Percentiles rank a stretch among this genome's conserved stretches.
Conservation (phyloP, 192 early-diverging fungal genomes). For the Dissophora ornata region DNA sequence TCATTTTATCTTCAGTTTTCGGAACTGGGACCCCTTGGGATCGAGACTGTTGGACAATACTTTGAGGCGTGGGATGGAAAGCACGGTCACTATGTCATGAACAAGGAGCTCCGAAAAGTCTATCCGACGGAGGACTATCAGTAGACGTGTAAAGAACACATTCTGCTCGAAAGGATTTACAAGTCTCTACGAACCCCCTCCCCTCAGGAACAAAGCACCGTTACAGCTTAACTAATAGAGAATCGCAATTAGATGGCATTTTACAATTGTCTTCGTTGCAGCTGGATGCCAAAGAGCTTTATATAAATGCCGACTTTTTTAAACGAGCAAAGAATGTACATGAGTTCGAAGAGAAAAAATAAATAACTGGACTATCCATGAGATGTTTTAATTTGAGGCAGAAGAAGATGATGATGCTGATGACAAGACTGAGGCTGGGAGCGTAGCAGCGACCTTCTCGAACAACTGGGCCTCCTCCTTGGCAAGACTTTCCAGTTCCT, state of each 20-base stretch:
- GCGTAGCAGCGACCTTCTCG: constrained; percentile 28
- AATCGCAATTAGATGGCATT: no score
- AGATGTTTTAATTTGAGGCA: background rate
- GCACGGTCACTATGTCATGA: constrained; percentile 46
- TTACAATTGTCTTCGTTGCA: no score
- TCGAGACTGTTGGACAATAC: constrained; percentile 36
- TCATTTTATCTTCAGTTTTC: constrained; percentile 8
- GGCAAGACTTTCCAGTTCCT: constrained; percentile 35
- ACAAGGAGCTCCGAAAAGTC: constrained; percentile 41
- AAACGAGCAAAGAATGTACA: background rate
- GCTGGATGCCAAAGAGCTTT: no score
- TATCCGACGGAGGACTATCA: constrained; percentile 44
- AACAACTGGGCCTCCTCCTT: constrained; percentile 42
- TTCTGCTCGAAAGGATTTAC: no score
- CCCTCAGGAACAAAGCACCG: no score
- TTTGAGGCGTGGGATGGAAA: constrained; percentile 46
- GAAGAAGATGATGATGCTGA: background rate
- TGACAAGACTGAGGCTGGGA: constrained; percentile 12
- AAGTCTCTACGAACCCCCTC: no score
- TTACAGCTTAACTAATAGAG: no score
- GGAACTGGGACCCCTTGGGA: constrained; percentile 38
- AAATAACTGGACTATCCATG: no score
- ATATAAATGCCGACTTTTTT: no score
- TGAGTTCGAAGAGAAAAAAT: no score
- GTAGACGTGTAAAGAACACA: no score